These are phyloP conservation scores for Bothriochloa decipiens DNA, from an alignment of 176 grass and related monocot genomes.

Conservation along the genomic window DNA sequence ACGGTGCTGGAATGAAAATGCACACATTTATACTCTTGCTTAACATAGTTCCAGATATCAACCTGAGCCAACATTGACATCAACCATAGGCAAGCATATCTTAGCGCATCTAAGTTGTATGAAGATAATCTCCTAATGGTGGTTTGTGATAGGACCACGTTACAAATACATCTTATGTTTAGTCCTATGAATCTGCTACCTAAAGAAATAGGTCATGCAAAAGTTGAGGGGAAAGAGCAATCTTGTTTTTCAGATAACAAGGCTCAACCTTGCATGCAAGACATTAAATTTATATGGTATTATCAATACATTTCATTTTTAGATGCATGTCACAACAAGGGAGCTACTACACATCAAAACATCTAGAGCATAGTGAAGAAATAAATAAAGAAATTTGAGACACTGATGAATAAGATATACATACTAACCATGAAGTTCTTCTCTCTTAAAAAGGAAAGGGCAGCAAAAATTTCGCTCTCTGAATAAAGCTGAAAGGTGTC, in stretches of 20 bases:
- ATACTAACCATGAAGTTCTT: conserved; percentile 77
- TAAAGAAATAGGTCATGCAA: conserved; percentile 8
- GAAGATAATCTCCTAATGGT: neutral
- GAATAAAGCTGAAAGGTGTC: conserved; percentile 71
- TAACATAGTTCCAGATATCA: conserved; percentile 3
- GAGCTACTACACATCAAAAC: neutral
- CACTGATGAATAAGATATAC: conserved; percentile 1
- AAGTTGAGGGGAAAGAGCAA: neutral
- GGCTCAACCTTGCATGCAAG: neutral
- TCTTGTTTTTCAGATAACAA: neutral
- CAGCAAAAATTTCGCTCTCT: conserved; percentile 79
- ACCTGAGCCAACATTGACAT: neutral
- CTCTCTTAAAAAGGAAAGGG: conserved; percentile 82
- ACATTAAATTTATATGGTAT: neutral
- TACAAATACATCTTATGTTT: neutral
- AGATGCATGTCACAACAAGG: neutral
- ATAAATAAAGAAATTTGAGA: conserved; percentile 9
- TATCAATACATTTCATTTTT: conserved; percentile 7
- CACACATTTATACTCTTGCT: neutral
- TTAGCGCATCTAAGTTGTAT: conserved; percentile 14
- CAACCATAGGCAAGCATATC: neutral
- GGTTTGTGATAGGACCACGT: neutral
- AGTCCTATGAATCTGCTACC: neutral
- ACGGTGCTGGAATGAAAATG: neutral
- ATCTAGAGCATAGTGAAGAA: conserved; percentile 23